A percentile compares a stretch with the other conserved stretches of the same genome.
Evolutionary conservation across 768 basidiomycete species (phyloP).

Genomic region (Tephrocybe sp.): DNA sequence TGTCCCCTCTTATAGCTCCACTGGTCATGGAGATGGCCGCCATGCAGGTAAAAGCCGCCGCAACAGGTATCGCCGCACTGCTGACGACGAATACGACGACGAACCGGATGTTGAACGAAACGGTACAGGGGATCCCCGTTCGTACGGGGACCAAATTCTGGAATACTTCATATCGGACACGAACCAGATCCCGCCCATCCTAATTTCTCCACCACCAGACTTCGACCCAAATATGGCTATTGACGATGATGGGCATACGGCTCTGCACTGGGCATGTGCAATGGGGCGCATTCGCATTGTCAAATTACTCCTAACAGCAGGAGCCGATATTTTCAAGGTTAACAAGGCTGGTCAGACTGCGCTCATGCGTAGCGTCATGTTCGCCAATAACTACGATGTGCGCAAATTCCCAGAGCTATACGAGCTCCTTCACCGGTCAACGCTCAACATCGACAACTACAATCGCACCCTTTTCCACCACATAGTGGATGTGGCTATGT

Average conservation of each 20-base stretch:
- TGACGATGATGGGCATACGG: slow-evolving; percentile 97
- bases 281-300: slow-evolving; percentile 98
- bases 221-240: slow-evolving; percentile 96
- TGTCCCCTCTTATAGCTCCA: slow-evolving; percentile 41
- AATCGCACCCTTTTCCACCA: slow-evolving; percentile 99
- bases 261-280: slow-evolving; percentile 97
- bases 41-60: slow-evolving; percentile 34
- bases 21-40: slow-evolving; percentile 37
- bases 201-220: slow-evolving; percentile 84
- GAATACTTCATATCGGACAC: slow-evolving; percentile 99
- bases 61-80: slow-evolving; percentile 45
- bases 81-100: slow-evolving; percentile 44
- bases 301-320: slow-evolving; percentile 88
- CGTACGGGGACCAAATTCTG: slow-evolving; percentile 94
- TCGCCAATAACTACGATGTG: slow-evolving; percentile 98
- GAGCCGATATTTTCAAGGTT: slow-evolving; percentile 95
- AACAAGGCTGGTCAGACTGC: slow-evolving; percentile 97
- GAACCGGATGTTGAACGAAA: slow-evolving; percentile 46
- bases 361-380: slow-evolving; percentile 99
- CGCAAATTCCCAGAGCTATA: slow-evolving; percentile 98
- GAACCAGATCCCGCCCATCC: slow-evolving; percentile 81
- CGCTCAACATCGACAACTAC: slow-evolving; percentile 96
- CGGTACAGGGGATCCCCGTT: slow-evolving; percentile 50
- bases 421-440: slow-evolving; percentile 95
- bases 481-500: slow-evolving; percentile 95